Evolutionary conservation across 2,329 filamentous ascomycete species (phyloP).

Genomic region (Ophiostoma tasmaniense): DNA sequence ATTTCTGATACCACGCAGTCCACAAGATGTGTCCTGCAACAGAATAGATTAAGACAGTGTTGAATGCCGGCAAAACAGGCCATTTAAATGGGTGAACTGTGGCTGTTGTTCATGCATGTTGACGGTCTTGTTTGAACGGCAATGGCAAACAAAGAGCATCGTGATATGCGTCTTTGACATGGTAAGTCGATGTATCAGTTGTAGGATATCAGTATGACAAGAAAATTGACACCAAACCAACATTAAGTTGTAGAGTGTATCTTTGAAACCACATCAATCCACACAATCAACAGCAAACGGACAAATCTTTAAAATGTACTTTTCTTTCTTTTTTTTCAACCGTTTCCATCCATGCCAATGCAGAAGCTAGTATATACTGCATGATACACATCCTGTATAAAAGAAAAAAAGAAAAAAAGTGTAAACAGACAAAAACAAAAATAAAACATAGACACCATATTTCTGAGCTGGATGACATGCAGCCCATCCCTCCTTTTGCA

Average conservation of each 20-base stretch:
- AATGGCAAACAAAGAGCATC: neutral
- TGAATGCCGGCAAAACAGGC: neutral
- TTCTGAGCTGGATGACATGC: slow-evolving; percentile 7
- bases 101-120: no score
- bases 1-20: neutral
- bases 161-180: neutral
- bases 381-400: slow-evolving; percentile 6
- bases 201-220: no score
- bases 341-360: slow-evolving; percentile 9
- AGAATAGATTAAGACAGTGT: neutral
- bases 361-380: slow-evolving; percentile 8
- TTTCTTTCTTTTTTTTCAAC: slow-evolving; percentile 6
- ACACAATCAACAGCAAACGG: neutral
- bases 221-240: no score
- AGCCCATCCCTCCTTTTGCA: slow-evolving; percentile 1
- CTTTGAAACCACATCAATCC: no score
- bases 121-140: no score
- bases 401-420: neutral
- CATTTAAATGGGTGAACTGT: neutral
- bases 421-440: slow-evolving; percentile 3
- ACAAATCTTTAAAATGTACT: neutral
- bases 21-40: neutral
- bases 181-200: no score
- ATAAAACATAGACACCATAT: neutral
- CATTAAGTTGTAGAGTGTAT: no score